A percentile compares a stretch with the other conserved stretches of the same genome.
phyloP scores from a whole-genome alignment of 495 filamentous ascomycete genomes.

The Neurospora sp. region DNA sequence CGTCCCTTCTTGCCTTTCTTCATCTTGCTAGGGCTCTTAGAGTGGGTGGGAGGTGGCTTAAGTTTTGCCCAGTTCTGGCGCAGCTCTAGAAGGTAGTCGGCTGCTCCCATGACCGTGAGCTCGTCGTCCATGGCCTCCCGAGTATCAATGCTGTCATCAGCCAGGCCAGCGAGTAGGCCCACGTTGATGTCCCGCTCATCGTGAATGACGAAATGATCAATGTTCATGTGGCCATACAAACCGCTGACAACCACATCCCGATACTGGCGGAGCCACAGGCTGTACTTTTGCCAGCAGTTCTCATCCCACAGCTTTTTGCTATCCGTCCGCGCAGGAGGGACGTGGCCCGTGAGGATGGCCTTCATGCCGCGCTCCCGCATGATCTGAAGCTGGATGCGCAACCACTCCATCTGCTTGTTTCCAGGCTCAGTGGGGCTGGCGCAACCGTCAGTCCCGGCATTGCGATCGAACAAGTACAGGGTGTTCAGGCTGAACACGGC shows the following conservation, averaged over 20 bases:
- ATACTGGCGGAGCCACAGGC: slow-evolving; percentile 79
- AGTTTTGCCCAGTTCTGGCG: slow-evolving; percentile 67
- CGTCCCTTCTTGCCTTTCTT: slow-evolving; percentile 20
- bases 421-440: slow-evolving; percentile 66
- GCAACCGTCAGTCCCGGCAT: slow-evolving; percentile 88
- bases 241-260: slow-evolving; percentile 76
- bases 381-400: slow-evolving; percentile 80
- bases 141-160: slow-evolving; percentile 15
- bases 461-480: slow-evolving; percentile 88
- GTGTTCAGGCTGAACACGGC: slow-evolving; percentile 95
- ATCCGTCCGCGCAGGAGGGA: slow-evolving; percentile 76
- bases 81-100: slow-evolving; percentile 71
- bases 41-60: slow-evolving; percentile 42
- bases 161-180: slow-evolving; percentile 33
- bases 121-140: slow-evolving; percentile 40
- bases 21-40: slow-evolving; percentile 24
- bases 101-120: slow-evolving; percentile 51
- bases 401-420: slow-evolving; percentile 92
- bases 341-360: slow-evolving; percentile 88
- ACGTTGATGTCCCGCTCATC: slow-evolving; percentile 68
- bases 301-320: slow-evolving; percentile 81
- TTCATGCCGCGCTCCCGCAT: slow-evolving; percentile 81
- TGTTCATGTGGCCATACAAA: slow-evolving; percentile 94
- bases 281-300: slow-evolving; percentile 97
- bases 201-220: slow-evolving; percentile 93